A percentile compares a stretch with the other conserved stretches of the same genome.
Evolutionary conservation across 176 grass and related monocot genomes (phyloP).

Genomic region (Raddia guianensis): DNA sequence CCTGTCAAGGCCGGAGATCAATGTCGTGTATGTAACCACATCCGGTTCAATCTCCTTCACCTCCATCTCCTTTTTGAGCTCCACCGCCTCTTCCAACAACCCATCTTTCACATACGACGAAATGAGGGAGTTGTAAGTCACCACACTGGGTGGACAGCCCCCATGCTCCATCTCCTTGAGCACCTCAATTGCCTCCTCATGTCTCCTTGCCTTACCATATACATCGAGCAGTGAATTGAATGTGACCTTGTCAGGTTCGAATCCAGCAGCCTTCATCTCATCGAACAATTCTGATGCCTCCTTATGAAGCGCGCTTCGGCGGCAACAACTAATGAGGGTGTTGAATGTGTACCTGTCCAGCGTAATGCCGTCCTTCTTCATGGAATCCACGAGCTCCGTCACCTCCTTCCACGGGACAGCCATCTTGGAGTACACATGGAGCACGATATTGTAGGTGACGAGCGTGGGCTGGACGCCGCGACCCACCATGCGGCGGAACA

Average conservation of each 20-base stretch:
- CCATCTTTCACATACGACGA: conserved; percentile 80
- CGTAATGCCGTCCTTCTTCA: conserved; percentile 59
- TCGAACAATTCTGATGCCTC: conserved; percentile 63
- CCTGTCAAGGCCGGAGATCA: conserved; percentile 85
- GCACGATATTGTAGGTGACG: conserved; percentile 93
- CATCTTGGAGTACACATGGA: conserved; percentile 82
- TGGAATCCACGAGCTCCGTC: conserved; percentile 60
- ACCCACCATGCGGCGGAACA: conserved; percentile 67
- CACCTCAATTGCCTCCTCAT: conserved; percentile 58
- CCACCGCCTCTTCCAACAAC: conserved; percentile 62
- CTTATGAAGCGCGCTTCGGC: conserved; percentile 51
- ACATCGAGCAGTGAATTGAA: conserved; percentile 87
- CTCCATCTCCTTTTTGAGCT: conserved; percentile 79
- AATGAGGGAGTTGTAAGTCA: conserved; percentile 84
- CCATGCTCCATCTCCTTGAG: conserved; percentile 71
- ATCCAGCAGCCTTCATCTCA: conserved; percentile 77
- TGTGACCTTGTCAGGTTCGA: conserved; percentile 71
- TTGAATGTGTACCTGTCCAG: conserved; percentile 88
- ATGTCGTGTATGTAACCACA: conserved; percentile 88
- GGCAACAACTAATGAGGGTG: conserved; percentile 88
- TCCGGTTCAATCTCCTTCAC: conserved; percentile 70
- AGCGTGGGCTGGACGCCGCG: conserved; percentile 60
- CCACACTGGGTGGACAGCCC: conserved; percentile 63
- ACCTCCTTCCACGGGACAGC: conserved; percentile 73
- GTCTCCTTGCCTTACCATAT: conserved; percentile 74